A percentile compares a stretch with the other conserved stretches of the same genome.
Conservation (phyloP, 2,329 filamentous ascomycete species). For the Penicillium sp. region DNA sequence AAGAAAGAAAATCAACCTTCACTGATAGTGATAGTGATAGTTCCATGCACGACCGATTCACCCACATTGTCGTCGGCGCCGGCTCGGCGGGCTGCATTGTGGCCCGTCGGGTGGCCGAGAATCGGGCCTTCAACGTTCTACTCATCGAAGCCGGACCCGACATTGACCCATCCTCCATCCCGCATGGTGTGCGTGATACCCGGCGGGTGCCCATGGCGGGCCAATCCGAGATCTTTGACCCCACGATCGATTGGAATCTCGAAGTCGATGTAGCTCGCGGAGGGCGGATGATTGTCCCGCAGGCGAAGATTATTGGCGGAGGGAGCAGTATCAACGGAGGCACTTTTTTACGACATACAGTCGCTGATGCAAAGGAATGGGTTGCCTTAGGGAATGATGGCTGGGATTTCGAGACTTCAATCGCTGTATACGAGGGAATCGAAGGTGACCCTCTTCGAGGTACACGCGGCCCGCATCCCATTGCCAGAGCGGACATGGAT, state of each 20-base stretch:
- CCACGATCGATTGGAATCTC: constrained; percentile 13
- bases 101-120: constrained; percentile 15
- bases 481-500: constrained; percentile 5
- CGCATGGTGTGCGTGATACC: constrained; percentile 7
- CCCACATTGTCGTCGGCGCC: constrained; percentile 17
- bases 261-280: constrained; percentile 8
- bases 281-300: constrained; percentile 12
- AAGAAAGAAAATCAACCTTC: not conserved
- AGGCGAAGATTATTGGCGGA: constrained; percentile 16
- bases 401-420: constrained; percentile 12
- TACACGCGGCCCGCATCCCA: constrained; percentile 11
- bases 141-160: constrained; percentile 20
- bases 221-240: constrained; percentile 14
- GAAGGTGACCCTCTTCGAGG: constrained; percentile 9
- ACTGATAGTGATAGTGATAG: not conserved
- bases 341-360: constrained; percentile 12
- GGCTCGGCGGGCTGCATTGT: constrained; percentile 18
- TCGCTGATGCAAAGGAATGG: constrained; percentile 11
- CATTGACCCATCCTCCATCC: constrained; percentile 2
- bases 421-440: constrained; percentile 10
- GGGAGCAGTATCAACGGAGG: constrained; percentile 17
- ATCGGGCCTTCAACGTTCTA: constrained; percentile 10
- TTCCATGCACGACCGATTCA: constrained; percentile 8
- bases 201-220: constrained; percentile 14
- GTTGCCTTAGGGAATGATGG: constrained; percentile 11